phyloP scores from a whole-genome alignment of 306 rosid species.

The Albizia julibrissin region DNA sequence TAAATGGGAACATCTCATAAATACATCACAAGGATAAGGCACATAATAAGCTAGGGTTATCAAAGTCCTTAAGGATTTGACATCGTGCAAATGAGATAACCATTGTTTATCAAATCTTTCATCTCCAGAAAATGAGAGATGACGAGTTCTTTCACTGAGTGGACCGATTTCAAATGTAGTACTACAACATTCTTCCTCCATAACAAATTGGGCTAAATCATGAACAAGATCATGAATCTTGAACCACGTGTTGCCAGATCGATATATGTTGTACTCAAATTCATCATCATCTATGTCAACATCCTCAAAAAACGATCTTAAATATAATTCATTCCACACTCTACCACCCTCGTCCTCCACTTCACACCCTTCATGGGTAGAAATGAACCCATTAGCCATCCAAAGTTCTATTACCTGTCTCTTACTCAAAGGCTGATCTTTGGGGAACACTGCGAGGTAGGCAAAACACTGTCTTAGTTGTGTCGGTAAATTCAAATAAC shows the following conservation, averaged over 20 bases:
- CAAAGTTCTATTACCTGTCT: not conserved
- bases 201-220: not conserved
- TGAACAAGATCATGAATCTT: no score
- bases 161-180: no score
- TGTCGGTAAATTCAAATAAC: no score
- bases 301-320: not conserved
- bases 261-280: no score
- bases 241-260: no score
- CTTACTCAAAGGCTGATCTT: no score
- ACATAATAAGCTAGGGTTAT: fast-evolving
- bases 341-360: not conserved
- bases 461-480: not conserved
- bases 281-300: no score
- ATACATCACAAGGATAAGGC: no score
- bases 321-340: not conserved
- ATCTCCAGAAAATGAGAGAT: not conserved
- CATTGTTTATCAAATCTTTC: no score
- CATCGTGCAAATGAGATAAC: not conserved
- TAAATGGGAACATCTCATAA: slow-evolving; percentile 1
- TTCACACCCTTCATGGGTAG: not conserved
- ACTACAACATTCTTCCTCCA: not conserved
- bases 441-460: no score
- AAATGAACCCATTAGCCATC: not conserved
- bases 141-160: not conserved
- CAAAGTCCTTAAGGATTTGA: slow-evolving; percentile 3